phyloP scores from a whole-genome alignment of 495 filamentous ascomycete species.

The Aspergillus asperescens region DNA sequence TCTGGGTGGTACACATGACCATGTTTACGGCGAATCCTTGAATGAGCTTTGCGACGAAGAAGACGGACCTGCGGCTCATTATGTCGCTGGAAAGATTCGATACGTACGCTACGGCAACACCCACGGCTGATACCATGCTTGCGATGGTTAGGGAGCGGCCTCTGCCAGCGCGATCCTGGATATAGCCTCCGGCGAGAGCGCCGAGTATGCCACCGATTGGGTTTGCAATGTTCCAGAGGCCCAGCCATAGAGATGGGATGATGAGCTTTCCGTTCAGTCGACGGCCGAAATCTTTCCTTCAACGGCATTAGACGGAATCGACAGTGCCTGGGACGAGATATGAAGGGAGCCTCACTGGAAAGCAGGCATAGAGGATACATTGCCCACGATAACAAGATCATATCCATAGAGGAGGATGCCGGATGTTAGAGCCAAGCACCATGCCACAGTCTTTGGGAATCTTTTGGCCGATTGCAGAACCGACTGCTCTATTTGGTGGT shows the following conservation, averaged over 20 bases:
- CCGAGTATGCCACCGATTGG: slow-evolving; percentile 41
- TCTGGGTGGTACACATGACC: slow-evolving; percentile 37
- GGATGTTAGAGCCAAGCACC: slow-evolving; percentile 28
- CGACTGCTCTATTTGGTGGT: background rate
- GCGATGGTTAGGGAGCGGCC: slow-evolving; percentile 31
- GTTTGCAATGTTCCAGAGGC: slow-evolving; percentile 38
- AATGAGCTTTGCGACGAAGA: slow-evolving; percentile 31
- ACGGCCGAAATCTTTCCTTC: slow-evolving; percentile 34
- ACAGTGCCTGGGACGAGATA: no score
- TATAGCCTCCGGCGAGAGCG: slow-evolving; percentile 31
- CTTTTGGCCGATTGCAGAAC: slow-evolving; percentile 3
- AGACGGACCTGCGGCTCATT: slow-evolving; percentile 24
- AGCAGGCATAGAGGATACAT: slow-evolving; percentile 41
- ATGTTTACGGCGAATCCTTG: slow-evolving; percentile 41
- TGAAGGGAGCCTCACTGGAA: slow-evolving; percentile 28
- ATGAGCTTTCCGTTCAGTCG: slow-evolving; percentile 32
- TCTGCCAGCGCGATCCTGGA: slow-evolving; percentile 41
- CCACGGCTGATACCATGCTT: slow-evolving; percentile 34
- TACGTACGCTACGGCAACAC: slow-evolving; percentile 32
- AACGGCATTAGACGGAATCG: slow-evolving; percentile 9
- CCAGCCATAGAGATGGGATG: slow-evolving; percentile 44
- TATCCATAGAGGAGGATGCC: slow-evolving; percentile 45
- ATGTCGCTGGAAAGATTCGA: slow-evolving; percentile 27
- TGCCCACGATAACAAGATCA: slow-evolving; percentile 45
- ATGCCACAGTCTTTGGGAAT: slow-evolving; percentile 23